A percentile compares a stretch with the other conserved stretches of the same genome.
Conservation (phyloP, 768 basidiomycete species). For the Lactarius vividus region DNA sequence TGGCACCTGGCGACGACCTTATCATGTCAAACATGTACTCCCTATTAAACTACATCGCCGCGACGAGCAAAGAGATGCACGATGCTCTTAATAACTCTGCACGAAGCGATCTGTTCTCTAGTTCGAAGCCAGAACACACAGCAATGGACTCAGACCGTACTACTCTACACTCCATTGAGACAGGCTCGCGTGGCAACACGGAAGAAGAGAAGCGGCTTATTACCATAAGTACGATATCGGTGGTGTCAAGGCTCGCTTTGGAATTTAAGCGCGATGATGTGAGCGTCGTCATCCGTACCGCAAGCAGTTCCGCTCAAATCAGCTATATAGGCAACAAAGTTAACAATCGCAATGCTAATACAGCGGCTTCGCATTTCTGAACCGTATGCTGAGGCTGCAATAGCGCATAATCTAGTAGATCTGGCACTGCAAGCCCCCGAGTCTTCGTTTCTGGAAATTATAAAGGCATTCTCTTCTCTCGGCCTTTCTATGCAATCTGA, state of each 20-base stretch:
- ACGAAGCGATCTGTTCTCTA: slow-evolving; percentile 22
- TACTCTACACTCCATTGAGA: slow-evolving; percentile 57
- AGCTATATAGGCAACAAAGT: slow-evolving; percentile 61
- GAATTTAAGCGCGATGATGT: slow-evolving; percentile 88
- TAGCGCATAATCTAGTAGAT: slow-evolving; percentile 89
- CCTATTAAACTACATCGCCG: slow-evolving; percentile 86
- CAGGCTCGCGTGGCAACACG: slow-evolving; percentile 61
- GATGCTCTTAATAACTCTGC: slow-evolving; percentile 49
- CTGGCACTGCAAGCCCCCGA: slow-evolving; percentile 78
- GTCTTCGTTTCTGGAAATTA: slow-evolving; percentile 77
- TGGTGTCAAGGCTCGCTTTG: slow-evolving; percentile 82
- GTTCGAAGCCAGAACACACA: slow-evolving; percentile 28
- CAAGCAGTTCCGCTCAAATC: neutral
- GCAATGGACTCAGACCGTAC: slow-evolving; percentile 40
- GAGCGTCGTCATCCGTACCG: neutral
- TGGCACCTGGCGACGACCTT: slow-evolving; percentile 83
- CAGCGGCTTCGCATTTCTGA: slow-evolving; percentile 85
- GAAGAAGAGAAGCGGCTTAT: slow-evolving; percentile 85
- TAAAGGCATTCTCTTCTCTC: slow-evolving; percentile 78
- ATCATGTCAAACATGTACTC: slow-evolving; percentile 97
- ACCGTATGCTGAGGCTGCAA: slow-evolving; percentile 85
- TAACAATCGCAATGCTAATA: slow-evolving; percentile 90
- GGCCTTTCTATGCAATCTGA: slow-evolving; percentile 86
- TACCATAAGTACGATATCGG: slow-evolving; percentile 87
- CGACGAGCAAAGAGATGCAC: slow-evolving; percentile 73